A percentile compares a stretch with the other conserved stretches of the same genome.
Evolutionary conservation across 1,139 yeast genomes (phyloP).

Genomic region (Maudiozyma humilis): DNA sequence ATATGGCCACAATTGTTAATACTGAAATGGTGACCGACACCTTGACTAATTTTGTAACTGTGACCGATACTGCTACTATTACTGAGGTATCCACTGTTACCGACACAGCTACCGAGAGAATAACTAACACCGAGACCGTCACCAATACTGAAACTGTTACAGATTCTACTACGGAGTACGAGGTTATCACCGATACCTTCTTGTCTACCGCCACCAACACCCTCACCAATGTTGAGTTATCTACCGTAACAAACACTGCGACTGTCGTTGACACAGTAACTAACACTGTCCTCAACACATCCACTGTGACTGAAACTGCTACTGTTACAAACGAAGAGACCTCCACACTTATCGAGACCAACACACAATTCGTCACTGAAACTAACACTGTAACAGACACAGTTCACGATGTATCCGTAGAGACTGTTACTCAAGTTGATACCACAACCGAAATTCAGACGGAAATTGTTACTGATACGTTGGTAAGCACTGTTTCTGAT

Average conservation of each 20-base stretch:
- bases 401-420: not conserved
- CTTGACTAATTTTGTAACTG: not conserved
- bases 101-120: not conserved
- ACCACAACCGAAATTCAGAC: slow-evolving; percentile 1
- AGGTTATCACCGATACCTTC: not conserved
- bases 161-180: slow-evolving; percentile 2
- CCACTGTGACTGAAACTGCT: slow-evolving; percentile 1
- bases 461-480: not conserved
- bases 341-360: not conserved
- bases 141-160: slow-evolving; percentile 3
- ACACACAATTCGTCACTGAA: slow-evolving; percentile 1
- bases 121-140: not conserved
- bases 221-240: slow-evolving; percentile 1
- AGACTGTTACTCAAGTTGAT: not conserved
- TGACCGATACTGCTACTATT: slow-evolving; percentile 1
- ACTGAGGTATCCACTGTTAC: not conserved
- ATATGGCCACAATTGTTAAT: not conserved
- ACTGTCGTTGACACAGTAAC: slow-evolving; percentile 2
- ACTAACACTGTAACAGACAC: slow-evolving; percentile 2
- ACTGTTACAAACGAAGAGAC: slow-evolving; percentile 3
- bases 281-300: not conserved
- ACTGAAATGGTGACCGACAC: not conserved
- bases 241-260: slow-evolving; percentile 2
- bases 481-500: not conserved
- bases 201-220: slow-evolving; percentile 1